Base-by-base conservation (phyloP, 129 eudicot genomes). In the Lactuca sativa region DNA sequence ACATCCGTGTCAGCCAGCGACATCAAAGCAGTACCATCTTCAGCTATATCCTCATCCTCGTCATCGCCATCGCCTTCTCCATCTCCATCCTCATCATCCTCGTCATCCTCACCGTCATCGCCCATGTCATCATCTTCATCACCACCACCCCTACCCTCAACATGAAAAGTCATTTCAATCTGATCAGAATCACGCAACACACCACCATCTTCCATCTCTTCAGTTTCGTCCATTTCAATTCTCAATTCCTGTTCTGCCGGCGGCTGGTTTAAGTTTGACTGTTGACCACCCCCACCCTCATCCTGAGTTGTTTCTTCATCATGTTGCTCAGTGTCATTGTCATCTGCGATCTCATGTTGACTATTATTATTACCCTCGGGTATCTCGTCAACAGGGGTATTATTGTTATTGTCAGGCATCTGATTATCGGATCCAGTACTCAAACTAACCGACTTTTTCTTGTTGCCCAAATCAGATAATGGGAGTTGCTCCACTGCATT, bases 71-170 rank as follows among this genome's bases (percentile, higher is more conserved):
- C 30, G 2, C 30, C 30, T 25, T 25, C 30, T 25, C 30, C 95
- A 66, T 84, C 93, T 32, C 82, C 95, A 53, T 85, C 96, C 38
- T 90, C 97, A 65, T 85, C 93, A 40, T 88, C 98, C 63, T 92
- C 98, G 51, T 87, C 96, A 69, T 85, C 91, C 47, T 92, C 97
- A 25, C 88, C 98, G 31, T 85, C 97, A 81, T 80, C 95, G 38
- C 95, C 96, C 96, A 92, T 86, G 81, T 86, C 96, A 70, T 89
- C 98, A 71, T 91, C 96, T 75, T 92, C 98, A 44, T 89, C 98
- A 69, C 86, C 95, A 62, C 84, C 91, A 32, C 71, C 88, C 78
- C 86, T 85, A 68, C 83, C 82, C 74, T 92, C 92, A 16, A 92
- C 98, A 80, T 85, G 98, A 66, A 92, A 92, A 43, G 79, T 78